These are phyloP conservation scores for Leccinum fallax DNA, from an alignment of 1,284 basidiomycete genomes.

Conservation along the genomic window DNA sequence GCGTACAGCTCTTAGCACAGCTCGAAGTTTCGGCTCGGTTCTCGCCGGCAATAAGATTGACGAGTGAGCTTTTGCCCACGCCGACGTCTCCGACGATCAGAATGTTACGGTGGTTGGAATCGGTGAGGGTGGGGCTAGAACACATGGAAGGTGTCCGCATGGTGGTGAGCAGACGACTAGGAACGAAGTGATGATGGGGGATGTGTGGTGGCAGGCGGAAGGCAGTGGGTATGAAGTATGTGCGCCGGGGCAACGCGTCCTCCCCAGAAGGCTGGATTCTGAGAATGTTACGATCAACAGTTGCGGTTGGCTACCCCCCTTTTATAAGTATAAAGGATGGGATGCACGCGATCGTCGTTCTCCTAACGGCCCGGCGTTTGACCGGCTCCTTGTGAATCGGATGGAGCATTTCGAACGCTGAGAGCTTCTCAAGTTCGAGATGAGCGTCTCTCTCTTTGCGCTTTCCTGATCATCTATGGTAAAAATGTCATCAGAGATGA, in stretches of 20 bases:
- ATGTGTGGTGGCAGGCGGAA: not conserved
- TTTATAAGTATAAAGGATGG: slow-evolving; percentile 17
- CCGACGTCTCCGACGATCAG: slow-evolving; percentile 33
- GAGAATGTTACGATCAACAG: not conserved
- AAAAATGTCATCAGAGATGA: not conserved
- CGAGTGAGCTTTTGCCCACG: slow-evolving; percentile 36
- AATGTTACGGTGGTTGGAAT: slow-evolving; percentile 25
- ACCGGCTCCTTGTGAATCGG: slow-evolving; percentile 9
- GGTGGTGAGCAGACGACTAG: not conserved
- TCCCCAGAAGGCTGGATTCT: slow-evolving; percentile 2
- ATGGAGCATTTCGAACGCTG: slow-evolving; percentile 2
- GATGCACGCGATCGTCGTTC: slow-evolving; percentile 1
- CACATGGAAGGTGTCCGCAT: slow-evolving; percentile 21
- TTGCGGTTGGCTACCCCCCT: slow-evolving; percentile 4
- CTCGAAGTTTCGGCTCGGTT: slow-evolving; percentile 24
- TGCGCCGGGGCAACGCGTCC: not conserved
- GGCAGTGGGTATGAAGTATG: slow-evolving; percentile 1
- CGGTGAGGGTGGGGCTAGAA: slow-evolving; percentile 21
- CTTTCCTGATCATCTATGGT: slow-evolving; percentile 1
- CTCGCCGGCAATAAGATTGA: slow-evolving; percentile 33
- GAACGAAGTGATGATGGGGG: slow-evolving; percentile 5
- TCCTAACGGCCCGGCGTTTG: slow-evolving; percentile 9
- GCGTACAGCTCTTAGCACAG: slow-evolving; percentile 26
- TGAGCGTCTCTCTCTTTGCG: slow-evolving; percentile 11
- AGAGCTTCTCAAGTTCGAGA: slow-evolving; percentile 17